A percentile compares a stretch with the other conserved stretches of the same genome.
phyloP scores from a whole-genome alignment of 2,329 filamentous ascomycete species.

The Fusarium anthophilum region DNA sequence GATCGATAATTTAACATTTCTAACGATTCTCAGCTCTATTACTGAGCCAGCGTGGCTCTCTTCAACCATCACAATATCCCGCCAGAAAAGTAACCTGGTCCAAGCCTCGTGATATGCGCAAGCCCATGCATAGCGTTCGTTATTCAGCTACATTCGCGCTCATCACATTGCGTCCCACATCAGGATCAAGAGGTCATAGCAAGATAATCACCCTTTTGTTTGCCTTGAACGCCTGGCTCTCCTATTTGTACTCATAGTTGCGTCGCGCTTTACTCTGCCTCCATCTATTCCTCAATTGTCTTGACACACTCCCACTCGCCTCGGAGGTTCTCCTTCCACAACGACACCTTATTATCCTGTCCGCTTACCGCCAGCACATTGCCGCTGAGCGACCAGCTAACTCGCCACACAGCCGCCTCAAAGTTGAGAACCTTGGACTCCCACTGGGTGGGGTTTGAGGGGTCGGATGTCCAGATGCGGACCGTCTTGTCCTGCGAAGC shows the following conservation, averaged over 20 bases:
- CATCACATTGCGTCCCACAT: slow-evolving; percentile 24
- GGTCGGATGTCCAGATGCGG: slow-evolving; percentile 90
- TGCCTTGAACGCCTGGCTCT: slow-evolving; percentile 51
- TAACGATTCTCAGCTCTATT: slow-evolving; percentile 16
- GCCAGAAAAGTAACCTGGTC: not conserved
- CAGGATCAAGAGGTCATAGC: slow-evolving; percentile 33
- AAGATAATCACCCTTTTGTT: slow-evolving; percentile 41
- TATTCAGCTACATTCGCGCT: not conserved
- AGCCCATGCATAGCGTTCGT: not conserved
- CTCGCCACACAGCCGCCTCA: slow-evolving; percentile 90
- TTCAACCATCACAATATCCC: not conserved
- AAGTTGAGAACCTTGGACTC: slow-evolving; percentile 86
- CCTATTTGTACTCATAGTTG: slow-evolving; percentile 70
- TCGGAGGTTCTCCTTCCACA: slow-evolving; percentile 98
- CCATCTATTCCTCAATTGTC: slow-evolving; percentile 88
- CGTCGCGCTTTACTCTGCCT: slow-evolving; percentile 58
- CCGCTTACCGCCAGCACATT: slow-evolving; percentile 95
- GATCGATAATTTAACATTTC: slow-evolving; percentile 6
- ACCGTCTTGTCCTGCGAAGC: slow-evolving; percentile 97
- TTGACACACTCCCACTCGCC: slow-evolving; percentile 98
- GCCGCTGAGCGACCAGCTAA: slow-evolving; percentile 97
- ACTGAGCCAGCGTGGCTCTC: slow-evolving; percentile 1
- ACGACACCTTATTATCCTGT: slow-evolving; percentile 93
- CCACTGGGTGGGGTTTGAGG: slow-evolving; percentile 75
- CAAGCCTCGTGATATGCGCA: not conserved